A percentile compares a stretch with the other conserved stretches of the same genome.
Conservation (phyloP, 805 yeast genomes). For the Saccharomycopsis sp. region DNA sequence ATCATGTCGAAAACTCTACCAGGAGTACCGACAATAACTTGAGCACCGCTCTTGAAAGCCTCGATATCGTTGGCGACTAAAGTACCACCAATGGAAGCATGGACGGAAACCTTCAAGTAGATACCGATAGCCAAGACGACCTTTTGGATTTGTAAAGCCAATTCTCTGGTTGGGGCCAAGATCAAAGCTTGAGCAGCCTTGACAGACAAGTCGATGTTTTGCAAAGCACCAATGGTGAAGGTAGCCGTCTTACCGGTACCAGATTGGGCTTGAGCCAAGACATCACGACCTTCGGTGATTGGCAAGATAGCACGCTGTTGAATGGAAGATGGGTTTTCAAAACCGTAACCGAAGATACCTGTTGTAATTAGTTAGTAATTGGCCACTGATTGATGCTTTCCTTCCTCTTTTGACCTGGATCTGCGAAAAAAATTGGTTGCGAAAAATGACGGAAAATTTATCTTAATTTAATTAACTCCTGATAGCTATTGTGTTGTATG, state of each 20-base stretch:
- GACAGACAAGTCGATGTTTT: constrained; percentile 64
- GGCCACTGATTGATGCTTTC: too few relatives aligned
- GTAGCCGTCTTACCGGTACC: constrained; percentile 93
- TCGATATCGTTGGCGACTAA: constrained; percentile 81
- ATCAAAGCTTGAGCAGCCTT: constrained; percentile 87
- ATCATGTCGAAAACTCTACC: constrained; percentile 97
- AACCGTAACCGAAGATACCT: constrained; percentile 76
- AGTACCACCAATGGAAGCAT: constrained; percentile 98
- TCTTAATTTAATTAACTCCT: too few relatives aligned
- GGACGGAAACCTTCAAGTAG: constrained; percentile 85
- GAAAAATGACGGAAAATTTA: too few relatives aligned
- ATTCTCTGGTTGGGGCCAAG: constrained; percentile 95
- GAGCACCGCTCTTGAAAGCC: constrained; percentile 79
- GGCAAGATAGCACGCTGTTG: constrained; percentile 77
- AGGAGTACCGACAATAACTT: constrained; percentile 95
- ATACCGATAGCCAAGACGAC: constrained; percentile 87
- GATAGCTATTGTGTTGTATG: too few relatives aligned
- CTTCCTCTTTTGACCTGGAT: too few relatives aligned
- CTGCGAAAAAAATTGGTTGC: too few relatives aligned
- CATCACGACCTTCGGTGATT: constrained; percentile 58
- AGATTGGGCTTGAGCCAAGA: constrained; percentile 79
- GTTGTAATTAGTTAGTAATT: not conserved
- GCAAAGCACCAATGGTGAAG: constrained; percentile 69
- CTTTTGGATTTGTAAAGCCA: constrained; percentile 92
- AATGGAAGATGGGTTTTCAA: constrained; percentile 75